A percentile compares a stretch with the other conserved stretches of the same genome.
Evolutionary conservation across 208 protist genomes (phyloP).

Genomic region (Crithidia bombi): DNA sequence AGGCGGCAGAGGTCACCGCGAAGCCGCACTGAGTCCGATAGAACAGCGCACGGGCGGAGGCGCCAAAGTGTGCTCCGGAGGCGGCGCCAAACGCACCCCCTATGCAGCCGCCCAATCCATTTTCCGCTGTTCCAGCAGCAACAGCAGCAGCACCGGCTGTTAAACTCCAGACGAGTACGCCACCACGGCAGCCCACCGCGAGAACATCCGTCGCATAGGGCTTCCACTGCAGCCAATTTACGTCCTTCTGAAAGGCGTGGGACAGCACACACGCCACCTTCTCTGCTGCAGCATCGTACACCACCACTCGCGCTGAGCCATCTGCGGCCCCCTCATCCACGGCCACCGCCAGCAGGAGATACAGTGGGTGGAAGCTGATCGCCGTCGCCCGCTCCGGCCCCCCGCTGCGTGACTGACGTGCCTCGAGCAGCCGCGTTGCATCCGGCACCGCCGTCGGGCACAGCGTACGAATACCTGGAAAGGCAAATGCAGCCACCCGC

Average conservation of each 20-base stretch:
- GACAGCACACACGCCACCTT: constrained; percentile 52
- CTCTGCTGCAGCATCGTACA: constrained; percentile 62
- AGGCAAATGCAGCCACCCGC: constrained; percentile 31
- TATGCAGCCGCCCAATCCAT: background rate
- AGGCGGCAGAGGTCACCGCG: constrained; percentile 51
- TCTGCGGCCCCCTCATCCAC: constrained; percentile 54
- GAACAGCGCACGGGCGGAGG: constrained; percentile 59
- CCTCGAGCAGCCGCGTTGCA: constrained; percentile 12
- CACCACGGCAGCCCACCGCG: constrained; percentile 74
- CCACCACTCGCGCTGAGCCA: constrained; percentile 48
- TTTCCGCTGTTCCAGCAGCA: background rate
- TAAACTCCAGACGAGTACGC: constrained; percentile 77
- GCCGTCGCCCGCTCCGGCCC: constrained; percentile 64
- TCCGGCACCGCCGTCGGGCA: constrained; percentile 63
- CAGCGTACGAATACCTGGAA: constrained; percentile 51
- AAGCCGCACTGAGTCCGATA: constrained; percentile 52
- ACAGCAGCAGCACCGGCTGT: constrained; percentile 11
- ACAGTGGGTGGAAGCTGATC: constrained; percentile 53
- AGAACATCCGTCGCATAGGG: constrained; percentile 65
- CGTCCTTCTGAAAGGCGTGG: constrained; percentile 75
- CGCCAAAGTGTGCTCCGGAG: background rate
- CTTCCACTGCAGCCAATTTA: constrained; percentile 75
- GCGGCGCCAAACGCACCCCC: background rate
- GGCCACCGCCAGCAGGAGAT: constrained; percentile 65
- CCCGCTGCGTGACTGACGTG: constrained; percentile 14